These are phyloP conservation scores for Leccinum broughii DNA, from an alignment of 768 basidiomycete species.

Conservation along the genomic window DNA sequence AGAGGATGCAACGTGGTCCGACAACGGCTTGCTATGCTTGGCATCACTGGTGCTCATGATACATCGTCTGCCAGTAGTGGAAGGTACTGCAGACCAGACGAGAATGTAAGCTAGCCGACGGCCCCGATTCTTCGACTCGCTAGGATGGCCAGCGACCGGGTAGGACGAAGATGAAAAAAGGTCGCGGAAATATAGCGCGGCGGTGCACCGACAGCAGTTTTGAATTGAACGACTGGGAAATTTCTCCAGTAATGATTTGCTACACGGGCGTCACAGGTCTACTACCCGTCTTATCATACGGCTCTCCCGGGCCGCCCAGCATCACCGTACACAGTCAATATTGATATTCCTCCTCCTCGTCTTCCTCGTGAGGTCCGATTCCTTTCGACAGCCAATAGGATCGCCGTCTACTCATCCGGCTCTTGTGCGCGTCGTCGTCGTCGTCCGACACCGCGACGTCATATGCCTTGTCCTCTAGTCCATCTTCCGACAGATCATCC, in stretches of 20 bases:
- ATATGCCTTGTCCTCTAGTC: slow-evolving; percentile 30
- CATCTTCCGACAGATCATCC: slow-evolving; percentile 34
- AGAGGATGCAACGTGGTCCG: slow-evolving; percentile 3
- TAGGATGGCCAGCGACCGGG: slow-evolving; percentile 2
- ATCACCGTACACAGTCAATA: no score
- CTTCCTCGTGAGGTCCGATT: no score
- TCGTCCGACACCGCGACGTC: slow-evolving; percentile 24
- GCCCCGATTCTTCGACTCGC: slow-evolving; percentile 13
- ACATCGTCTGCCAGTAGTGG: slow-evolving; percentile 12
- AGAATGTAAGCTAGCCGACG: slow-evolving; percentile 8
- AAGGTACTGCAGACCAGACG: slow-evolving; percentile 8
- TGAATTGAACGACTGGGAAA: not conserved
- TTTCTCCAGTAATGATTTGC: not conserved
- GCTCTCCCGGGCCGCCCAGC: not conserved
- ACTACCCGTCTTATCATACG: slow-evolving; percentile 6
- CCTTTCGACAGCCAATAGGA: no score
- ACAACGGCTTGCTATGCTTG: not conserved
- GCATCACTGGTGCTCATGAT: slow-evolving; percentile 10
- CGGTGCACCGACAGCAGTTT: not conserved
- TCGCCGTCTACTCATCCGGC: no score
- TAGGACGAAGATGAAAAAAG: slow-evolving; percentile 1
- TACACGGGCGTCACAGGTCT: not conserved
- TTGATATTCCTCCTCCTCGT: no score
- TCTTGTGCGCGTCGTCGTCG: slow-evolving; percentile 19
- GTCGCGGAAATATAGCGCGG: slow-evolving; percentile 2